phyloP scores from a whole-genome alignment of 108 stramenopile genomes.

The Nitzschia palea region DNA sequence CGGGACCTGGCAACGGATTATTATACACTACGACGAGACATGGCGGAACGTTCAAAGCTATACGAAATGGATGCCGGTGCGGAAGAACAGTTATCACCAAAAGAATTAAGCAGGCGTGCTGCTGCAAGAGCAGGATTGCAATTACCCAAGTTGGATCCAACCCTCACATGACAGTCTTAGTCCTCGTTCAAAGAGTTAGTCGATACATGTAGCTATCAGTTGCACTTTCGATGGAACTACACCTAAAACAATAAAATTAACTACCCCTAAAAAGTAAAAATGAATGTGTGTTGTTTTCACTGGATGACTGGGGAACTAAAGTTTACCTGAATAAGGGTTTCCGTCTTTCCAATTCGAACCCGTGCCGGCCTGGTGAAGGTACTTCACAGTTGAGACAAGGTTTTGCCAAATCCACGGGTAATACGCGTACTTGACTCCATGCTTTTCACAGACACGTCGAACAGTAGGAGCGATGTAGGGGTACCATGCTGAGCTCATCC shows the following conservation, averaged over 20 bases:
- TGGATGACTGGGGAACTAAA: too few species aligned
- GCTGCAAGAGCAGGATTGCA: slow-evolving; percentile 78
- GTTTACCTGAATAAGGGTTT: slow-evolving; percentile 38
- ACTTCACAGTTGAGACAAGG: slow-evolving; percentile 71
- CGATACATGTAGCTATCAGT: too few species aligned
- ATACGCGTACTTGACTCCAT: slow-evolving; percentile 87
- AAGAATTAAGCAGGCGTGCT: slow-evolving; percentile 75
- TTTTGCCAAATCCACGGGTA: slow-evolving; percentile 87
- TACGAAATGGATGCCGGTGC: slow-evolving; percentile 77
- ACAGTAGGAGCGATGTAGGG: slow-evolving; percentile 97
- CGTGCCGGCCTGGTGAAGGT: slow-evolving; percentile 80
- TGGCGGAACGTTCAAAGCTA: slow-evolving; percentile 60
- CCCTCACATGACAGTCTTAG: too few species aligned
- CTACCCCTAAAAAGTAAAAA: too few species aligned
- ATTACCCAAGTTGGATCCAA: slow-evolving; percentile 54
- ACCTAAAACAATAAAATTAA: too few species aligned
- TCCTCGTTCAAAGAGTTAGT: too few species aligned
- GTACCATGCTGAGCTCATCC: slow-evolving; percentile 93
- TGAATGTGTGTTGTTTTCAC: too few species aligned
- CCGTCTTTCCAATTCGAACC: slow-evolving; percentile 62
- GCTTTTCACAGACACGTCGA: slow-evolving; percentile 90
- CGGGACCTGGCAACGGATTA: slow-evolving; percentile 61
- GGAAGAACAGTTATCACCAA: slow-evolving; percentile 65
- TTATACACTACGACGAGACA: slow-evolving; percentile 48
- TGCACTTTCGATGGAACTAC: too few species aligned